Conservation (phyloP, 108 stramenopile genomes). For the Cylindrotheca fusiformis region DNA sequence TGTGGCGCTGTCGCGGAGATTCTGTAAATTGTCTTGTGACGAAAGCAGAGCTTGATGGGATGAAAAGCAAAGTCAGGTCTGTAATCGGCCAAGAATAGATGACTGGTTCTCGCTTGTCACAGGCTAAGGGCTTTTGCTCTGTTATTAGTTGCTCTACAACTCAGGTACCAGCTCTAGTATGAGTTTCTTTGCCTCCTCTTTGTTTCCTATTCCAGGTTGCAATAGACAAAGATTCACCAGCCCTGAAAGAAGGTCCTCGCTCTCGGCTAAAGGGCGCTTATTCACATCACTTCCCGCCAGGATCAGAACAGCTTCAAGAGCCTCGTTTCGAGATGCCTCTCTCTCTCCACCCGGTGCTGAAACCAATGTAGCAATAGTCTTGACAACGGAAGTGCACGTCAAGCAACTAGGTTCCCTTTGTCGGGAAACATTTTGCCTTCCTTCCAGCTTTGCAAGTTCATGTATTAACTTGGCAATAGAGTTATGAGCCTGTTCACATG, state of each 20-base stretch:
- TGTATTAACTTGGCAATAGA: conserved; percentile 10
- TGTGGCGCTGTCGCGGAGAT: conserved; percentile 72
- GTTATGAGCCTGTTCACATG: conserved; percentile 4
- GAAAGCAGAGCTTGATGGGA: conserved; percentile 76
- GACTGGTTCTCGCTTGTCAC: conserved; percentile 2
- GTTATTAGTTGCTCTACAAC: conserved; percentile 16
- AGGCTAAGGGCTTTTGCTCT: too few species aligned
- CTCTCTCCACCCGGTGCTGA: background rate
- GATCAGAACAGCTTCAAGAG: conserved; percentile 16
- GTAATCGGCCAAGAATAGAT: background rate
- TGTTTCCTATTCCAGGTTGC: conserved; percentile 17
- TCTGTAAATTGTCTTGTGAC: conserved; percentile 65
- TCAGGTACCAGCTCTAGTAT: conserved; percentile 40
- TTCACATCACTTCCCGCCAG: conserved; percentile 20
- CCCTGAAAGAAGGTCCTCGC: conserved; percentile 37
- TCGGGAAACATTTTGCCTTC: background rate
- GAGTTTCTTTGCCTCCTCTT: conserved; percentile 23
- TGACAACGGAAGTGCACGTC: conserved; percentile 13
- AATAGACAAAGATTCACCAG: conserved; percentile 28
- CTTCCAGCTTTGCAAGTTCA: conserved; percentile 16
- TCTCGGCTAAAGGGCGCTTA: conserved; percentile 31
- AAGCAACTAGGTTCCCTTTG: conserved; percentile 8
- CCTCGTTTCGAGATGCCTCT: conserved; percentile 15
- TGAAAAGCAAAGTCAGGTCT: conserved; percentile 55
- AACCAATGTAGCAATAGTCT: conserved; percentile 21